These are phyloP conservation scores for Sarocladium strictum DNA, from an alignment of 2,329 filamentous ascomycete species.

Conservation along the genomic window DNA sequence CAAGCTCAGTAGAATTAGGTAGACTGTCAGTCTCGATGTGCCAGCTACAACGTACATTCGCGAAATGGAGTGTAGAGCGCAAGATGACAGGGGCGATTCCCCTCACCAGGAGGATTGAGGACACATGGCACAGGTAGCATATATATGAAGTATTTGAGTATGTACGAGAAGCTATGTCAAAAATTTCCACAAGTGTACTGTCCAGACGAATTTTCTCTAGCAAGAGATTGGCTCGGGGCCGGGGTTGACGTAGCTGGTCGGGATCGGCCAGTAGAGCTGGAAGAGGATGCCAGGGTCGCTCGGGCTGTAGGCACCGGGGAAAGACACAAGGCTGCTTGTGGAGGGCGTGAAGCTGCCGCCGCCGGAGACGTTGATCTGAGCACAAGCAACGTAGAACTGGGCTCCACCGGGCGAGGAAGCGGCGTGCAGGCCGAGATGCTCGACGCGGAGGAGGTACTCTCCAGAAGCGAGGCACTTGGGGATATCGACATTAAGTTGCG, in stretches of 20 bases:
- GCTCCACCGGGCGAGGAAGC: slow-evolving; percentile 34
- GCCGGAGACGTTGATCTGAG: slow-evolving; percentile 34
- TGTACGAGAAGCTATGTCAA: not conserved
- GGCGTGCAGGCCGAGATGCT: slow-evolving; percentile 42
- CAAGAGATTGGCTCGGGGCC: slow-evolving; percentile 10
- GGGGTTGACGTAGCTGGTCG: slow-evolving; percentile 27
- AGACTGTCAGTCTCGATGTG: too few relatives aligned
- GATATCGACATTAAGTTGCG: slow-evolving; percentile 32
- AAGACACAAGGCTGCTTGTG: slow-evolving; percentile 26
- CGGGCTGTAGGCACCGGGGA: slow-evolving; percentile 35
- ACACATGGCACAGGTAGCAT: not conserved
- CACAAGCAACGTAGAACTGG: slow-evolving; percentile 39
- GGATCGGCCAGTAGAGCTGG: slow-evolving; percentile 37
- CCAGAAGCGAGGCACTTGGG: slow-evolving; percentile 37
- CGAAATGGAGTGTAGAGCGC: too few relatives aligned
- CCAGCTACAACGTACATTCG: too few relatives aligned
- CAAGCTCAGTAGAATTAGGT: too few relatives aligned
- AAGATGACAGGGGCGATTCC: too few relatives aligned
- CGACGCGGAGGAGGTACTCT: slow-evolving; percentile 42
- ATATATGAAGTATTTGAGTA: not conserved
- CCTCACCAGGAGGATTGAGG: too few relatives aligned
- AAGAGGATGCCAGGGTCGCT: slow-evolving; percentile 36
- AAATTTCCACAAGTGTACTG: not conserved
- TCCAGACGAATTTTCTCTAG: not conserved
- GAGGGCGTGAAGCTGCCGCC: slow-evolving; percentile 32